Base-by-base conservation (phyloP, 78 protist species). In the Cyanophora paradoxa region DNA sequence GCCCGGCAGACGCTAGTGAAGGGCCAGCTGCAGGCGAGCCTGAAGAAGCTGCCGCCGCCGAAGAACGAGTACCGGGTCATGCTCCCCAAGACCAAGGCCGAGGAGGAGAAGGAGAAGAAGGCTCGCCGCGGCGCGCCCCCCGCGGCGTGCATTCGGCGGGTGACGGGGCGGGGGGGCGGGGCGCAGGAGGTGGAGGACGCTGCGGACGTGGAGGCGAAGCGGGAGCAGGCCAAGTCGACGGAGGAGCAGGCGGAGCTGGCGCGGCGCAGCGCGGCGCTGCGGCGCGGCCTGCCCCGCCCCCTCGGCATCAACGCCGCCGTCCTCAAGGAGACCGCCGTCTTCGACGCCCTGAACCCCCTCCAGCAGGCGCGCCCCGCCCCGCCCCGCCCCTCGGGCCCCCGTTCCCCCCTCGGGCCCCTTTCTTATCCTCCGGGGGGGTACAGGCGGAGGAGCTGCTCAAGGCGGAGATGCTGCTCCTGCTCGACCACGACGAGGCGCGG, bases 241-340 rank as follows among this genome's bases (percentile, higher is more conserved):
- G 8, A 3, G 19, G 52, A 13, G 19, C 52, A 44, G 22, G 70
- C 52, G 22, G 36, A 31, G 36, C 39, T 17, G 26, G 62, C 62
- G n/a, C 64, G 6, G 28, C 77, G 66, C 56, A 39, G 67, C 22
- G 1, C 56, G 17, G 67, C 44, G 44, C 40, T 72, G 50, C 65
- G 17, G 66, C 34, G 39, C 11, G 62, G n/a, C 1, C 67, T 72
- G 63, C 77, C 77, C 26, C 77, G 77, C 50, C 77, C 77, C 3
- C 39, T 40, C 22, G 39, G 28, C 34, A 36, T 39, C 67, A 70
- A 70, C 76, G 19, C 41, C 7, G 7, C 67, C 16, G 64, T 48
- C 28, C 31, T 10, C 31, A 20, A 7, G 16, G 33, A 30, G 39
- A 1, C 52, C 17, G 69, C 52, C 34, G 13, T n/a, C 37, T 16